Evolutionary conservation across 23 red algal genomes (phyloP).

Genomic region (Pyropia haitanensis): DNA sequence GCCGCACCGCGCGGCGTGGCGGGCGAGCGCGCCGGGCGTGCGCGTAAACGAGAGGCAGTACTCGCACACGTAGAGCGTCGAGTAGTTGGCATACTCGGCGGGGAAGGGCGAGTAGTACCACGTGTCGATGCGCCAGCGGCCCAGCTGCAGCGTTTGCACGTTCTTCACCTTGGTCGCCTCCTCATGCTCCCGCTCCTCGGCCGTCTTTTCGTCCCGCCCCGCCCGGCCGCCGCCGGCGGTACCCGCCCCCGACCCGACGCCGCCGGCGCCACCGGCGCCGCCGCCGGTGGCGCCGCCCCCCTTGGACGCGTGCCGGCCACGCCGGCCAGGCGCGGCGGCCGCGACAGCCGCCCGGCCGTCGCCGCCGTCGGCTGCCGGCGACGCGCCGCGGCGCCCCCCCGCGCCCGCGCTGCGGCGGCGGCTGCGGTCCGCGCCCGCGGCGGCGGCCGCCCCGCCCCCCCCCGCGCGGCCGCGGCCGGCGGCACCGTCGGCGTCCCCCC

Average conservation of each 20-base stretch:
- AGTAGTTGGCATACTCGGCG: conserved; percentile 59
- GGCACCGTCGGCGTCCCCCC: not conserved
- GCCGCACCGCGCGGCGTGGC: conserved; percentile 50
- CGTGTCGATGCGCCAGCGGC: conserved; percentile 66
- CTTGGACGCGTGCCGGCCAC: not conserved
- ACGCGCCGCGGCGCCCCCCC: not conserved
- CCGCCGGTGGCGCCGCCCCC: not conserved
- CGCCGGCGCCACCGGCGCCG: not conserved
- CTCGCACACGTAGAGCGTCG: conserved; percentile 84
- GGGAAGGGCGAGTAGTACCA: conserved; percentile 99
- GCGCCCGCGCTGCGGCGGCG: too few relatives aligned
- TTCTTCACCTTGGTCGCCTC: conserved; percentile 91
- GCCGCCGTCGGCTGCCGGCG: not conserved
- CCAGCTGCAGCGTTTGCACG: conserved; percentile 75
- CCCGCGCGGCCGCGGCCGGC: not conserved
- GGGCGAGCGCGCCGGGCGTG: conserved; percentile 34
- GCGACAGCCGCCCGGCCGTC: not conserved
- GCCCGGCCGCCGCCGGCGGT: not conserved
- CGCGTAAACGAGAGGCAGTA: conserved; percentile 88
- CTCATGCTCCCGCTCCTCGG: conserved; percentile 42
- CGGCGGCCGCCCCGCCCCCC: not conserved
- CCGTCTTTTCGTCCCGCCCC: not conserved
- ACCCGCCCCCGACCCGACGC: not conserved
- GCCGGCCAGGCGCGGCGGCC: not conserved
- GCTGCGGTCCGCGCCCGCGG: conserved; percentile 6